These are phyloP conservation scores for Verticillium alfalfae DNA, from an alignment of 2,329 filamentous ascomycete species.

Conservation along the genomic window DNA sequence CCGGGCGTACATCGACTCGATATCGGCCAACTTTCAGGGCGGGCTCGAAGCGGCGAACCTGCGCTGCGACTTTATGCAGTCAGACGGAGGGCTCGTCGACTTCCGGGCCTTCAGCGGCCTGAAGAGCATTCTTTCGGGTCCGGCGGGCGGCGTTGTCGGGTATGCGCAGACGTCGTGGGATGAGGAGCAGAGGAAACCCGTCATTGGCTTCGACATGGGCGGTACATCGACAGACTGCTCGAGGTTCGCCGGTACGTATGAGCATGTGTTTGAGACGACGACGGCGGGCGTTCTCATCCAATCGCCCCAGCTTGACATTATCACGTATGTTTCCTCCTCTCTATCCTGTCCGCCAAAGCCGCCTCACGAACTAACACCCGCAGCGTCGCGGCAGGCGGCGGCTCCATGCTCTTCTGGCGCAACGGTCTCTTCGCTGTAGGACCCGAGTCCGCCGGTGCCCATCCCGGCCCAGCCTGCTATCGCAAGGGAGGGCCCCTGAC, in stretches of 20 bases:
- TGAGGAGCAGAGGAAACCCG: conserved; percentile 56
- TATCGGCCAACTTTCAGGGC: conserved; percentile 27
- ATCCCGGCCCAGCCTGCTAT: conserved; percentile 68
- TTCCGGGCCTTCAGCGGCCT: conserved; percentile 62
- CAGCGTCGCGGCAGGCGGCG: conserved; percentile 72
- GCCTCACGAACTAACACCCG: conserved; percentile 43
- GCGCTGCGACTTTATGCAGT: conserved; percentile 70
- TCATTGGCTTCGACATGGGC: conserved; percentile 74
- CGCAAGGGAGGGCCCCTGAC: conserved; percentile 67
- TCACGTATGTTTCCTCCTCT: too few species aligned
- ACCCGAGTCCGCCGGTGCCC: conserved; percentile 64
- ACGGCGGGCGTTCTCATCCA: too few species aligned
- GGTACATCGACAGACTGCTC: conserved; percentile 75
- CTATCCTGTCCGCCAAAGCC: too few species aligned
- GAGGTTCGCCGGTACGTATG: conserved; percentile 48
- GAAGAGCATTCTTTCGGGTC: conserved; percentile 65
- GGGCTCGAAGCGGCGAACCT: conserved; percentile 27
- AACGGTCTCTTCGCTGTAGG: conserved; percentile 71
- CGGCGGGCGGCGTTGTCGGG: conserved; percentile 73
- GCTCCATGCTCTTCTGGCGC: conserved; percentile 64
- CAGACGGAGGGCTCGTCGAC: conserved; percentile 44
- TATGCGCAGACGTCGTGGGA: conserved; percentile 72
- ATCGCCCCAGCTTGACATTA: too few species aligned
- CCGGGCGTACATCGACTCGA: conserved; percentile 25
- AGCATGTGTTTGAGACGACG: conserved; percentile 56